Evolutionary conservation across 495 filamentous ascomycete genomes (phyloP).

Genomic region (Xylaria bambusicola): DNA sequence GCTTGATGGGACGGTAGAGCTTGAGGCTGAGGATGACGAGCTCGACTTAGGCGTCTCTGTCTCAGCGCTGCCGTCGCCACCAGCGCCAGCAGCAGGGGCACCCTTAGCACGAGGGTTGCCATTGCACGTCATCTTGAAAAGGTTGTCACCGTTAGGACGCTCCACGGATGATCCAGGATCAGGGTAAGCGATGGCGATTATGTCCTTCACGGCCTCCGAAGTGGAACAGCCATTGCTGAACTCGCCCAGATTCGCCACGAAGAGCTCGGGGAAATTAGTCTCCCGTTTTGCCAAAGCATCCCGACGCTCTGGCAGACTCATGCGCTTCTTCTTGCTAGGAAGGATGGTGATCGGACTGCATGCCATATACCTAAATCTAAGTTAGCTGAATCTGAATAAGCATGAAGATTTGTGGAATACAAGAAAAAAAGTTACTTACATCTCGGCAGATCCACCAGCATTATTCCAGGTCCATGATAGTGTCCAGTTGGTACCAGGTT

Average conservation of each 20-base stretch:
- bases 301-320: slow-evolving; percentile 46
- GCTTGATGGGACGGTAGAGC: neutral
- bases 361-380: slow-evolving; percentile 47
- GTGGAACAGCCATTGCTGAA: slow-evolving; percentile 59
- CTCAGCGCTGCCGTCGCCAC: neutral
- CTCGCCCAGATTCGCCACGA: slow-evolving; percentile 68
- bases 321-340: slow-evolving; percentile 31
- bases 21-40: neutral
- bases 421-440: too few species aligned
- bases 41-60: neutral
- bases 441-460: too few species aligned
- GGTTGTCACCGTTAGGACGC: slow-evolving; percentile 25
- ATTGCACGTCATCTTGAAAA: slow-evolving; percentile 28
- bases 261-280: slow-evolving; percentile 71
- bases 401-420: too few species aligned
- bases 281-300: slow-evolving; percentile 23
- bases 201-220: slow-evolving; percentile 48
- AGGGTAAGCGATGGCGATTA: slow-evolving; percentile 30
- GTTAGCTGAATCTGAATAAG: too few species aligned
- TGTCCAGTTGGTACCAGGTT: slow-evolving; percentile 60
- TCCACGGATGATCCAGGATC: slow-evolving; percentile 27
- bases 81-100: neutral
- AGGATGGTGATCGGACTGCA: slow-evolving; percentile 29
- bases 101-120: slow-evolving; percentile 24
- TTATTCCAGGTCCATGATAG: slow-evolving; percentile 59